A percentile compares a stretch with the other conserved stretches of the same genome.
Evolutionary conservation across 345 rosid species (phyloP).

Genomic region (Populus nigra): DNA sequence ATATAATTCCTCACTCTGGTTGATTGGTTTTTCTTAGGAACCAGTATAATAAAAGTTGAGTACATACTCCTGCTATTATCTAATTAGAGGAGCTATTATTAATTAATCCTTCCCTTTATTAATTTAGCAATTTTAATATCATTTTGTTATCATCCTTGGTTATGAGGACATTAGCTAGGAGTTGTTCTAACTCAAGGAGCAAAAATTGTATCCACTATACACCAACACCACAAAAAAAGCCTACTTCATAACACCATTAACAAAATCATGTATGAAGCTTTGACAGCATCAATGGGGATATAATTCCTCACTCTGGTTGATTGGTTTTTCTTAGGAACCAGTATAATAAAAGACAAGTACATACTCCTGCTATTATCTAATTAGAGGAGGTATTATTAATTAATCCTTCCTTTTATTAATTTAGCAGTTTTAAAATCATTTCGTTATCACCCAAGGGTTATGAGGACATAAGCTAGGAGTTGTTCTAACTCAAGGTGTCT

Average conservation of each 20-base stretch:
- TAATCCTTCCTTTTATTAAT: background rate
- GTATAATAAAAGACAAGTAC: background rate
- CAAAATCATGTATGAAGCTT: background rate
- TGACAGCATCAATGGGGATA: background rate
- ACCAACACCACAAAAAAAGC: no score
- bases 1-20: background rate
- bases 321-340: background rate
- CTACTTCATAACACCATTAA: no score
- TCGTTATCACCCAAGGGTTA: background rate
- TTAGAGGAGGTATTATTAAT: background rate
- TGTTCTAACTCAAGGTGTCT: background rate
- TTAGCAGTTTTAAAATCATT: background rate
- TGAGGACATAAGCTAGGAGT: background rate
- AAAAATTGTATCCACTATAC: background rate
- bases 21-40: background rate
- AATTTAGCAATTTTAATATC: background rate
- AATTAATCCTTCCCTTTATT: background rate
- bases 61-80: background rate
- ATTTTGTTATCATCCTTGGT: background rate
- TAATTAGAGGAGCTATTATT: background rate
- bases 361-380: background rate
- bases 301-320: background rate
- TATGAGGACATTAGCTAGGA: background rate
- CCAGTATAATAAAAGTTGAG: background rate
- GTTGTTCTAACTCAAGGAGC: background rate